Evolutionary conservation across 768 basidiomycete genomes (phyloP).

Genomic region (Amanita inopinata): DNA sequence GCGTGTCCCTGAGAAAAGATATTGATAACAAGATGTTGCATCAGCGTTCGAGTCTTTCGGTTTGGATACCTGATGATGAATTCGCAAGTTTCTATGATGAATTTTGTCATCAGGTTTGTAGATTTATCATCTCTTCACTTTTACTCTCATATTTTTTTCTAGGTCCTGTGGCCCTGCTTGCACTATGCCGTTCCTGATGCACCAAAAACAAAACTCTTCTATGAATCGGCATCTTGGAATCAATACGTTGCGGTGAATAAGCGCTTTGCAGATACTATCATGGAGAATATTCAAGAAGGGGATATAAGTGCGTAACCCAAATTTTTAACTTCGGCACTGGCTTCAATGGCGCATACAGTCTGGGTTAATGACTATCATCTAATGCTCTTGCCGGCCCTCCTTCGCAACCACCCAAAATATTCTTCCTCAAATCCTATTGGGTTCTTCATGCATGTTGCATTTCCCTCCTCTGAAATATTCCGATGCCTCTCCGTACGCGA

Average conservation of each 20-base stretch:
- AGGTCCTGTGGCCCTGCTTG: conserved; percentile 79
- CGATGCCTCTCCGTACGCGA: conserved; percentile 76
- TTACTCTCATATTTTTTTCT: neutral
- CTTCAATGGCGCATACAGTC: conserved; percentile 24
- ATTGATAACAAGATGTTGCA: conserved; percentile 43
- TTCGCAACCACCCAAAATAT: conserved; percentile 55
- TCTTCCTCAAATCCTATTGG: conserved; percentile 59
- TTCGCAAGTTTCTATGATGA: conserved; percentile 77
- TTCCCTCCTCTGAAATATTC: conserved; percentile 94
- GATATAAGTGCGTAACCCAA: conserved; percentile 50
- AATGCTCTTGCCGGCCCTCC: conserved; percentile 81
- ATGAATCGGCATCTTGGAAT: conserved; percentile 71
- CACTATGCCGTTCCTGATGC: conserved; percentile 85
- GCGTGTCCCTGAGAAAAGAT: conserved; percentile 41
- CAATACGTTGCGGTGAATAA: conserved; percentile 88
- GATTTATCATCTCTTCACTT: conserved; percentile 10
- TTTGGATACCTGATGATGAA: conserved; percentile 78
- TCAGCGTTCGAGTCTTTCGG: conserved; percentile 33
- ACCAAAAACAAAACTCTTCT: conserved; percentile 74
- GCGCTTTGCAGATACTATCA: conserved; percentile 80
- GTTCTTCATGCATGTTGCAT: conserved; percentile 96
- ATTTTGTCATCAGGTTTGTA: conserved; percentile 70
- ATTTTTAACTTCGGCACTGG: conserved; percentile 2
- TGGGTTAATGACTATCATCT: conserved; percentile 97
- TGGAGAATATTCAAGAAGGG: conserved; percentile 72